These are phyloP conservation scores for Rhododendron williamsianum DNA, from an alignment of 148 eudicot species.

Conservation along the genomic window DNA sequence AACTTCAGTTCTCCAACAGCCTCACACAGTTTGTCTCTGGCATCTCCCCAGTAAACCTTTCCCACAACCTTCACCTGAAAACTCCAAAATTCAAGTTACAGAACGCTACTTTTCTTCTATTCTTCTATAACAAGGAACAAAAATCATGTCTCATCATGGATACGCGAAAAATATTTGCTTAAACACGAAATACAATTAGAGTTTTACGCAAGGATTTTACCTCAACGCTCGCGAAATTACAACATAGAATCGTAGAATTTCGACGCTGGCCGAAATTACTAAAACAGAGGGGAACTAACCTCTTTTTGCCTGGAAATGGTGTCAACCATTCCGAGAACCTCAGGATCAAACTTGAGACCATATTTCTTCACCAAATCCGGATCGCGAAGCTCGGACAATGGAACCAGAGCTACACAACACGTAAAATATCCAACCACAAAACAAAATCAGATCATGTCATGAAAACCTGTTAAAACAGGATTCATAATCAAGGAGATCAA, in stretches of 20 bases:
- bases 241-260: not conserved
- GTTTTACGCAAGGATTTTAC: too few relatives aligned
- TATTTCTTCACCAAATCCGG: slow-evolving; percentile 29
- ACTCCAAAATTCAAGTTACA: not conserved
- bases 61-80: slow-evolving; percentile 27
- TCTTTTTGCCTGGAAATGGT: slow-evolving; percentile 16
- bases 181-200: too few relatives aligned
- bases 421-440: not conserved
- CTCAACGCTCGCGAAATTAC: too few relatives aligned
- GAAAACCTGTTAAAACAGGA: not conserved
- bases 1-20: slow-evolving; percentile 29
- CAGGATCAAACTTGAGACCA: slow-evolving; percentile 36
- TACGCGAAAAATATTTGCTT: too few relatives aligned
- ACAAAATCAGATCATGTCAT: not conserved
- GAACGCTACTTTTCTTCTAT: not conserved
- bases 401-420: slow-evolving; percentile 32
- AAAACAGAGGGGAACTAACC: slow-evolving; percentile 10
- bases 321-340: slow-evolving; percentile 32
- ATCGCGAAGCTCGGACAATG: slow-evolving; percentile 24
- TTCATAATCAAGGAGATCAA: not conserved
- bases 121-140: too few relatives aligned
- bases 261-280: not conserved
- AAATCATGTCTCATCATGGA: not conserved
- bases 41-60: slow-evolving; percentile 48
- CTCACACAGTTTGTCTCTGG: slow-evolving; percentile 44